Evolutionary conservation across 768 basidiomycete species (phyloP).

Genomic region (Calocera cornea): DNA sequence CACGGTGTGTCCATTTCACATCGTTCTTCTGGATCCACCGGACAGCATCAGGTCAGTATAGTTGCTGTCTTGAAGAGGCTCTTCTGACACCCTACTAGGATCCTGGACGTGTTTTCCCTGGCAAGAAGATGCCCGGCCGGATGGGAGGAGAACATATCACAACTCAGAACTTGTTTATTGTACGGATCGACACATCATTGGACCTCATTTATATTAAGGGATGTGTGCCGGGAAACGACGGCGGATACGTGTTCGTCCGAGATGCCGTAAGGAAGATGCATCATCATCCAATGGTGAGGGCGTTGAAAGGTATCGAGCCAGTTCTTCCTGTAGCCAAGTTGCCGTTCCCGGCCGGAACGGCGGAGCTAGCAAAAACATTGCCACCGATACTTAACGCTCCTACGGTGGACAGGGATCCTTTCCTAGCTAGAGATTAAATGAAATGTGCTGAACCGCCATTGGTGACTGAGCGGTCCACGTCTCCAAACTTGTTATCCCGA

Average conservation of each 20-base stretch:
- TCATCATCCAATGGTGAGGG: slow-evolving; percentile 46
- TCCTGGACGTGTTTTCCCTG: slow-evolving; percentile 89
- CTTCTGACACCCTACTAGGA: slow-evolving; percentile 40
- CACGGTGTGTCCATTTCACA: slow-evolving; percentile 95
- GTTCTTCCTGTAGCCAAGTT: slow-evolving; percentile 60
- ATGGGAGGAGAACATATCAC: slow-evolving; percentile 77
- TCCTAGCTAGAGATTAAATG: not conserved
- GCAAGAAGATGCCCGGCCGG: slow-evolving; percentile 95
- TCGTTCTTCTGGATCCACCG: slow-evolving; percentile 83
- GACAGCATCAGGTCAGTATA: slow-evolving; percentile 72
- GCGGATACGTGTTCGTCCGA: slow-evolving; percentile 68
- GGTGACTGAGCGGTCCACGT: not conserved
- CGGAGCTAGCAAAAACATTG: slow-evolving; percentile 51
- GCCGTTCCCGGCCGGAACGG: slow-evolving; percentile 86
- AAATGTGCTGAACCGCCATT: not conserved
- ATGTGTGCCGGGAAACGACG: slow-evolving; percentile 79
- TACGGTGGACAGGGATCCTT: slow-evolving; percentile 20
- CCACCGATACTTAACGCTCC: slow-evolving; percentile 59
- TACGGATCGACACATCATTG: slow-evolving; percentile 72
- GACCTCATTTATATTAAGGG: slow-evolving; percentile 87
- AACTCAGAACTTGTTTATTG: slow-evolving; percentile 74
- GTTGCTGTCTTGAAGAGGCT: not conserved
- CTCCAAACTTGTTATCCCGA: not conserved
- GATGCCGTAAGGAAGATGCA: slow-evolving; percentile 83
- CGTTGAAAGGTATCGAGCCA: slow-evolving; percentile 49